Evolutionary conservation across 495 filamentous ascomycete species (phyloP).

Genomic region (Penicillium salamii): DNA sequence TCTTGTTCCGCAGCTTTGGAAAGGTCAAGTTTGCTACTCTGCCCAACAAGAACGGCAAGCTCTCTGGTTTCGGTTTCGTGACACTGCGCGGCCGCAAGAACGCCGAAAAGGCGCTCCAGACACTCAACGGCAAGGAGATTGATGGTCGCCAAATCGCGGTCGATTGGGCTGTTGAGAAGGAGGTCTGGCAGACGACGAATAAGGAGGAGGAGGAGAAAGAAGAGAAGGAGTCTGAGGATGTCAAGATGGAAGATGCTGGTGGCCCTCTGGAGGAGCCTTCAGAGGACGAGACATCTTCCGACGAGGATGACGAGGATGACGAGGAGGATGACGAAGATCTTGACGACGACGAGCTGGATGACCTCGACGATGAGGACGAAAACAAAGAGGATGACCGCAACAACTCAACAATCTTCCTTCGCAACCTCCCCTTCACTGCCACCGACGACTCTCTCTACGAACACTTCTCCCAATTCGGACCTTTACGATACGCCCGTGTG

Average conservation of each 20-base stretch:
- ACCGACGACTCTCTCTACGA: slow-evolving; percentile 75
- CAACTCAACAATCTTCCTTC: slow-evolving; percentile 79
- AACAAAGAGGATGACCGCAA: slow-evolving; percentile 54
- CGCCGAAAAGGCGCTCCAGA: slow-evolving; percentile 82
- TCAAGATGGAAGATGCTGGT: slow-evolving; percentile 37
- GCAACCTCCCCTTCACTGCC: slow-evolving; percentile 87
- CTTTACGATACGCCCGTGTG: slow-evolving; percentile 80
- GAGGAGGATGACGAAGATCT: slow-evolving; percentile 30
- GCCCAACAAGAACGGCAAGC: slow-evolving; percentile 69
- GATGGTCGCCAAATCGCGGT: slow-evolving; percentile 86
- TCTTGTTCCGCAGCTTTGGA: slow-evolving; percentile 79
- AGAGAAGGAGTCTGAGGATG: slow-evolving; percentile 25
- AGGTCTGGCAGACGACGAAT: slow-evolving; percentile 65
- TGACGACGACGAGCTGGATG: slow-evolving; percentile 13
- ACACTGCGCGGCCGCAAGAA: slow-evolving; percentile 84
- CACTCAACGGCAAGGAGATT: slow-evolving; percentile 83
- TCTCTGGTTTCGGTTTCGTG: slow-evolving; percentile 90
- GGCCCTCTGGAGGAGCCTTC: slow-evolving; percentile 23
- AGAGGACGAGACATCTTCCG: slow-evolving; percentile 23
- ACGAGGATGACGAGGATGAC: slow-evolving; percentile 29
- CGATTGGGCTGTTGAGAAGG: slow-evolving; percentile 94
- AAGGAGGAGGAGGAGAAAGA: slow-evolving; percentile 28
- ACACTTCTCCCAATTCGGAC: slow-evolving; percentile 82
- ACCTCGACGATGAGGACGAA: slow-evolving; percentile 49
- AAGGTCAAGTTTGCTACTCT: slow-evolving; percentile 82